Percentiles rank a stretch among this genome's conserved stretches.
phyloP scores from a whole-genome alignment of 768 basidiomycete genomes.

The Xerocomellus intermedius region DNA sequence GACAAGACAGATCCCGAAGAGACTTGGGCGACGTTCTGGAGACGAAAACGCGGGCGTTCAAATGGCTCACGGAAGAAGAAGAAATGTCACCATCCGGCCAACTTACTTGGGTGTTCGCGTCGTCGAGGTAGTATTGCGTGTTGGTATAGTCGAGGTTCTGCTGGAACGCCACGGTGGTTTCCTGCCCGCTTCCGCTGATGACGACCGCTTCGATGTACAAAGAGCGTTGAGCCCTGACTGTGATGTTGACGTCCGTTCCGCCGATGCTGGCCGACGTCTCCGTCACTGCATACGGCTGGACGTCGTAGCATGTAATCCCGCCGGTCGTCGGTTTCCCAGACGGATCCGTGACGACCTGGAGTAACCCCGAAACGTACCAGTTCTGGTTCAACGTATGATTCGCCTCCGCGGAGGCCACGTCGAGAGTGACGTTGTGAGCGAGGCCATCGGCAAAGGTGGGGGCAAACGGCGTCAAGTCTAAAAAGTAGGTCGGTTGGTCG shows the following conservation, averaged over 20 bases:
- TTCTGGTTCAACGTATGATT: constrained; percentile 68
- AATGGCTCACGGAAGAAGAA: not conserved
- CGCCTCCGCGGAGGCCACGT: constrained; percentile 68
- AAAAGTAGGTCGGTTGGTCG: constrained; percentile 73
- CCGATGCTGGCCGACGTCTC: constrained; percentile 44
- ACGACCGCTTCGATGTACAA: constrained; percentile 63
- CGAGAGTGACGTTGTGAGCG: constrained; percentile 69
- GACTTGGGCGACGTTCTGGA: constrained; percentile 49
- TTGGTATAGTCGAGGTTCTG: constrained; percentile 64
- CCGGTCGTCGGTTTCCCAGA: constrained; percentile 68
- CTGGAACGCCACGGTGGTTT: constrained; percentile 54
- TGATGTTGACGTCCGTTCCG: constrained; percentile 53
- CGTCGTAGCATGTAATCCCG: constrained; percentile 57
- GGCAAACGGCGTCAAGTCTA: constrained; percentile 77
- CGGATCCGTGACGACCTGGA: constrained; percentile 68
- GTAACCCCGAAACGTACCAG: constrained; percentile 71
- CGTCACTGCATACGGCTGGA: constrained; percentile 53
- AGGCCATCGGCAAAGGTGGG: constrained; percentile 65
- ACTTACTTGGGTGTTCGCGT: constrained; percentile 41
- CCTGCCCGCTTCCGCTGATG: constrained; percentile 57
- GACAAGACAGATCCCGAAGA: constrained; percentile 48
- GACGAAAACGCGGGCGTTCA: not conserved
- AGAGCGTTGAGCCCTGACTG: constrained; percentile 56
- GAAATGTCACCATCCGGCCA: not conserved
- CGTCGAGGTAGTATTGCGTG: constrained; percentile 56